Conservation (phyloP, 768 basidiomycete species). For the Hortiboletus campestris region DNA sequence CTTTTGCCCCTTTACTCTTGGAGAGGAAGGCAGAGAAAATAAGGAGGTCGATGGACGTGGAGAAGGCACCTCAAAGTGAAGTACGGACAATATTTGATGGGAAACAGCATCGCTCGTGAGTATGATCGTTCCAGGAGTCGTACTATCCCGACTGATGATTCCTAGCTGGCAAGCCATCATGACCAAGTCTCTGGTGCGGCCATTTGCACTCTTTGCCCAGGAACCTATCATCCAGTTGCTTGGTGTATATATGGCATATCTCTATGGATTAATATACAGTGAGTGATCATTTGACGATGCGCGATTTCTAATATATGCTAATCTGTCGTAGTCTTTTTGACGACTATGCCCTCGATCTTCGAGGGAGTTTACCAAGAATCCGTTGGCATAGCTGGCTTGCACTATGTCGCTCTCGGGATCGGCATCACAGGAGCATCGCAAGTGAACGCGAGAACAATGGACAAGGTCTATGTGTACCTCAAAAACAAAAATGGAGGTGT, state of each 20-base stretch:
- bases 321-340: constrained; percentile 55
- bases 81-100: constrained; percentile 51
- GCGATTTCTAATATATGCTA: background rate
- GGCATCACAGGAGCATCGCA: constrained; percentile 55
- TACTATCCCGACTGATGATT: background rate
- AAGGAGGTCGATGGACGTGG: constrained; percentile 42
- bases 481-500: constrained; percentile 52
- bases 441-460: constrained; percentile 54
- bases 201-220: constrained; percentile 56
- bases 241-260: constrained; percentile 65
- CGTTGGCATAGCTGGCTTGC: constrained; percentile 58
- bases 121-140: background rate
- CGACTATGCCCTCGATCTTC: constrained; percentile 62
- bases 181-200: constrained; percentile 54
- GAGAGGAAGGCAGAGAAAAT: constrained; percentile 52
- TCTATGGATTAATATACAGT: constrained; percentile 65
- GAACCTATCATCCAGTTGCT: constrained; percentile 72
- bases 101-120: constrained; percentile 43
- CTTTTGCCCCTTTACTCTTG: constrained; percentile 34
- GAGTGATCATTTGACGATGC: constrained; percentile 19
- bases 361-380: constrained; percentile 50
- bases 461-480: constrained; percentile 50
- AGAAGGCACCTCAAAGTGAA: constrained; percentile 38
- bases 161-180: constrained; percentile 54
- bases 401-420: constrained; percentile 71